Base-by-base conservation (phyloP, 108 stramenopile species). In the Epithemia pelagica region DNA sequence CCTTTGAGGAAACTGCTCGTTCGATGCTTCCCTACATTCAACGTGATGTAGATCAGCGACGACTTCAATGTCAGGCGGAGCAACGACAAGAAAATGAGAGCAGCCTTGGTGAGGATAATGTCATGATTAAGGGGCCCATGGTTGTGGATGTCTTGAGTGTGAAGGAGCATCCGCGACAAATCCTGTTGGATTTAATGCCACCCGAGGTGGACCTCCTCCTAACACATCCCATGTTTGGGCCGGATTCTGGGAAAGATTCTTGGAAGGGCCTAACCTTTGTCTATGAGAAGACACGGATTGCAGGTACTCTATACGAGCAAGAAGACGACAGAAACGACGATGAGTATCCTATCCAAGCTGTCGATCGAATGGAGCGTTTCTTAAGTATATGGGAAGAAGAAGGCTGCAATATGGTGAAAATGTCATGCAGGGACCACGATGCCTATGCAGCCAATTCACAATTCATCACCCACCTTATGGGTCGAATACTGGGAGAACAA, bases 161-260 rank as follows among this genome's bases (percentile, higher is more conserved):
- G 10, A 99, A 99, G 74, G 95, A 91, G 70, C 96, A 98, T 72
- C 78, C 97, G 24, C 81, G 94, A 55, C 66, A 93, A 65, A 75
- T 91, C 59, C 37, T 99, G 77, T 73, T 97, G 61, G 78, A 95
- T 19, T 51, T 67, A 8, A 71, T 99, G 22, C 97, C 98, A 0
- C 63, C 71, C 59, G 87, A 90, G 65, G 85, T 87, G 62, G 96
- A 97, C 67, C 85, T 99, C 26, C 69, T 98, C 22, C 96, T 96
- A 69, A 96, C 98, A 10, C 98, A 99, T 82, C 98, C 98, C n/a
- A 99, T 99, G 98, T 99, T 99, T 82, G 98, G 98, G 22, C 96
- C 96, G 18, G 96, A 96, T 68, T 88, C 86, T 0, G 96, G 92
- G 20, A 84, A 74, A 20, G 63, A 92, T 67, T 83, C 89, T 28